Evolutionary conservation across 2,329 filamentous ascomycete species (phyloP), one percentile per base, ranked within the genome.

Genomic region (Fusarium globosum): DNA sequence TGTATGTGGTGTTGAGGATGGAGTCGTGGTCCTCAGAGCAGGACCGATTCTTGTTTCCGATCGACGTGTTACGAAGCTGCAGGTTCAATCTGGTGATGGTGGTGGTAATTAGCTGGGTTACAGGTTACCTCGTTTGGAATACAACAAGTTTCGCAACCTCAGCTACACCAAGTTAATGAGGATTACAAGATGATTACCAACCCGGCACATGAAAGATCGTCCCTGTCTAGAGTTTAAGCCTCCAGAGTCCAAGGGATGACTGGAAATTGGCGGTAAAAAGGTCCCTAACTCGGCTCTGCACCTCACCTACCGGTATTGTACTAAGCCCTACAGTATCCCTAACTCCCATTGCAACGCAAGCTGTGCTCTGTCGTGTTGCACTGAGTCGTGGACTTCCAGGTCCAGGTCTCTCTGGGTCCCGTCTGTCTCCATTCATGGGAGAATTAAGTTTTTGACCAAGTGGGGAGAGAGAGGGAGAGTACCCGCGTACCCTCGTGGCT

Each of bases 251-350:
- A 23, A 63, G 28, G 23, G 21, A 41, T 51, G 9, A 46, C 49
- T 56, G 56, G 42, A 62, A 38, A 62, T 51, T 45, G 16, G 35
- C 45, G 65, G 69, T 43, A 65, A 55, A 55, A 55, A 36, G 9
- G 41, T 38, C 30, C 20, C 55, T 33, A 43, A 59, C 42, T 71
- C 51, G 45, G 60, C 42, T 38, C 26, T 36, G 15, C 1, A 35
- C 45, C 26, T 51, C 35, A 49, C 35, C 38, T 61, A 66, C 38
- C 42, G 43, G 28, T 43, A 43, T 21, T 39, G 35, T 63, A 41
- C 71, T 73, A 73, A 74, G 71, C 71, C 71, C 71, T 73, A 68
- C 65, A 67, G 38, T 55, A 70, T 55, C 55, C n/a, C 38, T 28
- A 55, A 55, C 51, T 41, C 57, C 23, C 43, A 69, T 38, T 55